Conservation (phyloP, 2,329 filamentous ascomycete genomes). For the Fusarium multiceps region DNA sequence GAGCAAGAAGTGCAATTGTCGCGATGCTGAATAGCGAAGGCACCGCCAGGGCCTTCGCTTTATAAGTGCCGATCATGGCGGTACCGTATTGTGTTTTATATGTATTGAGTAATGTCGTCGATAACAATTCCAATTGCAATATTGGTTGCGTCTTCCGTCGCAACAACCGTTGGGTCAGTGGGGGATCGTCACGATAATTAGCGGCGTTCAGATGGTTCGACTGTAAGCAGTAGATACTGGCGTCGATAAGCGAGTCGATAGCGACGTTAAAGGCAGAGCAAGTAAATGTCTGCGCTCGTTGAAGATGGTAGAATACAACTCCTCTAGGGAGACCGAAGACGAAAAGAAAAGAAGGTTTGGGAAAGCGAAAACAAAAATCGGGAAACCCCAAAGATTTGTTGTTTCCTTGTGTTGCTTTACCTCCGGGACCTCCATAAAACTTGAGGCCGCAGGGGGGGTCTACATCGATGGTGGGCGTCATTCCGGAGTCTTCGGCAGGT, state of each 20-base stretch:
- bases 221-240: constrained; percentile 2
- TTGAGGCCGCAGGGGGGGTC: constrained; percentile 9
- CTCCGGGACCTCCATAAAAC: constrained; percentile 2
- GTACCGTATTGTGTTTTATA: not conserved
- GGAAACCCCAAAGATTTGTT: constrained; percentile 13
- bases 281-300: constrained; percentile 35
- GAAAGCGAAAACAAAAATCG: constrained; percentile 8
- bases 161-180: constrained; percentile 5
- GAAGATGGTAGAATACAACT: constrained; percentile 1
- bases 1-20: constrained; percentile 41
- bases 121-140: not conserved
- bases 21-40: constrained; percentile 35
- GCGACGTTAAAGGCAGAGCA: constrained; percentile 31
- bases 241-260: constrained; percentile 35
- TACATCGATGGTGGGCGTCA: constrained; percentile 28
- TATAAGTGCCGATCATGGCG: constrained; percentile 39
- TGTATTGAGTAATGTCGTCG: not conserved
- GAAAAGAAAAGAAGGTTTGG: not conserved
- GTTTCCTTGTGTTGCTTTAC: constrained; percentile 20
- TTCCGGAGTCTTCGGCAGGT: constrained; percentile 38
- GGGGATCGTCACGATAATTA: constrained; percentile 38
- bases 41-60: constrained; percentile 25
- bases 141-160: constrained; percentile 4
- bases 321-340: constrained; percentile 14
- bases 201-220: constrained; percentile 20